Evolutionary conservation across 2,329 filamentous ascomycete species (phyloP).

Genomic region (Colletotrichum nymphaeae): DNA sequence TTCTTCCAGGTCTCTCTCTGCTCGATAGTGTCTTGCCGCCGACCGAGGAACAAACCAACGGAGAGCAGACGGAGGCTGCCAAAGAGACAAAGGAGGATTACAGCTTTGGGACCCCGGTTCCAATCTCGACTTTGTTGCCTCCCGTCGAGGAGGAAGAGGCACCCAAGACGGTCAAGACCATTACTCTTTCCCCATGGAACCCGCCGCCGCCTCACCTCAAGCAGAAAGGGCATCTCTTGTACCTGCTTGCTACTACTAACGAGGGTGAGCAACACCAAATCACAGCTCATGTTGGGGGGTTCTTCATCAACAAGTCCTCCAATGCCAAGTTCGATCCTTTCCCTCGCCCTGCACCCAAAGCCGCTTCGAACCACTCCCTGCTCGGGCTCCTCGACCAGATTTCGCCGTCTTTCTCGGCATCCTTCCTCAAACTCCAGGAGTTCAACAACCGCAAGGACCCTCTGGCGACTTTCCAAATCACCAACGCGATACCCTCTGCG

Average conservation of each 20-base stretch:
- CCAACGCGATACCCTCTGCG: slow-evolving; percentile 90
- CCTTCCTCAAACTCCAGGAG: slow-evolving; percentile 84
- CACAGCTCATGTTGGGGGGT: slow-evolving; percentile 92
- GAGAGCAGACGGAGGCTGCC: slow-evolving; percentile 52
- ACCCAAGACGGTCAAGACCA: slow-evolving; percentile 90
- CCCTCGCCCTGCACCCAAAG: slow-evolving; percentile 83
- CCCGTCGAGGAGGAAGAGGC: slow-evolving; percentile 68
- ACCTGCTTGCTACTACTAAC: slow-evolving; percentile 88
- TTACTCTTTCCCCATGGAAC: slow-evolving; percentile 94
- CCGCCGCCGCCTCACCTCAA: slow-evolving; percentile 92
- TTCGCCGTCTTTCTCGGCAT: slow-evolving; percentile 83
- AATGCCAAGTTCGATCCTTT: slow-evolving; percentile 95
- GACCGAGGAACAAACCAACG: slow-evolving; percentile 51
- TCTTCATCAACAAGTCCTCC: slow-evolving; percentile 96
- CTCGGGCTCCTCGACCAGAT: slow-evolving; percentile 81
- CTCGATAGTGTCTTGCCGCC: slow-evolving; percentile 79
- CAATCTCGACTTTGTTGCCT: slow-evolving; percentile 79
- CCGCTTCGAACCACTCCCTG: slow-evolving; percentile 84
- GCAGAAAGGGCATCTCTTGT: slow-evolving; percentile 92
- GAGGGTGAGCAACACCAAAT: slow-evolving; percentile 96
- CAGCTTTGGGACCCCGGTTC: slow-evolving; percentile 77
- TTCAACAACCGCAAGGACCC: slow-evolving; percentile 88
- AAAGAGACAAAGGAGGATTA: slow-evolving; percentile 70
- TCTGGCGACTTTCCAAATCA: slow-evolving; percentile 92
- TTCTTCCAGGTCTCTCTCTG: slow-evolving; percentile 85